phyloP scores from a whole-genome alignment of 306 rosid species.

The Alnus glutinosa region DNA sequence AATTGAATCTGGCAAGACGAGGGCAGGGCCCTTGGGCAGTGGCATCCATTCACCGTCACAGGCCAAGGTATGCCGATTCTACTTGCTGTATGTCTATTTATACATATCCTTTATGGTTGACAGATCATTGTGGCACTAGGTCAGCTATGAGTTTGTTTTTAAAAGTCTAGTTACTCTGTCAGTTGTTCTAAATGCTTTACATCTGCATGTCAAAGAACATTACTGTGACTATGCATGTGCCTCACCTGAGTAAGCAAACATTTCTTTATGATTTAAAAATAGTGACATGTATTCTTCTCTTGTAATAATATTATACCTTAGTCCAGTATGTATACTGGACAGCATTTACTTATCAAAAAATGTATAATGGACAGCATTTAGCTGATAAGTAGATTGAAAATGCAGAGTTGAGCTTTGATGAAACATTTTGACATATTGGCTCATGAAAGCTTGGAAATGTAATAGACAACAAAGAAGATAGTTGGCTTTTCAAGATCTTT shows the following conservation, averaged over 20 bases:
- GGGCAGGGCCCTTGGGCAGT: constrained; percentile 38
- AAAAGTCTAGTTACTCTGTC: neutral
- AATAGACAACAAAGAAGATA: neutral
- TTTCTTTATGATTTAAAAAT: neutral
- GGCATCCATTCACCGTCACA: constrained; percentile 35
- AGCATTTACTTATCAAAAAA: neutral
- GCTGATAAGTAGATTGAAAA: neutral
- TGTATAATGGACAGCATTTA: neutral
- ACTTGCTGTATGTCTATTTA: constrained; percentile 11
- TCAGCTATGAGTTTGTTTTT: neutral
- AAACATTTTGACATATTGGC: neutral
- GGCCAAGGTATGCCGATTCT: constrained; percentile 48
- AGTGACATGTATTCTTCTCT: neutral
- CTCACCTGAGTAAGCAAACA: neutral
- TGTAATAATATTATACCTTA: neutral
- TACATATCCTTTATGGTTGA: constrained; percentile 11
- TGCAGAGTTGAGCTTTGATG: constrained; percentile 1
- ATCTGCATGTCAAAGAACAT: neutral
- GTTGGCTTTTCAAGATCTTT: neutral
- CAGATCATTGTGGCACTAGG: neutral
- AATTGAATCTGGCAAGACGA: constrained; percentile 34
- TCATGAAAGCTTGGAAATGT: constrained; percentile 7
- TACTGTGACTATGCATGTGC: neutral
- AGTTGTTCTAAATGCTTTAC: neutral
- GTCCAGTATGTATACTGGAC: neutral